Evolutionary conservation across 2,329 filamentous ascomycete genomes (phyloP).

Genomic region (Hymenoscyphus repandus): DNA sequence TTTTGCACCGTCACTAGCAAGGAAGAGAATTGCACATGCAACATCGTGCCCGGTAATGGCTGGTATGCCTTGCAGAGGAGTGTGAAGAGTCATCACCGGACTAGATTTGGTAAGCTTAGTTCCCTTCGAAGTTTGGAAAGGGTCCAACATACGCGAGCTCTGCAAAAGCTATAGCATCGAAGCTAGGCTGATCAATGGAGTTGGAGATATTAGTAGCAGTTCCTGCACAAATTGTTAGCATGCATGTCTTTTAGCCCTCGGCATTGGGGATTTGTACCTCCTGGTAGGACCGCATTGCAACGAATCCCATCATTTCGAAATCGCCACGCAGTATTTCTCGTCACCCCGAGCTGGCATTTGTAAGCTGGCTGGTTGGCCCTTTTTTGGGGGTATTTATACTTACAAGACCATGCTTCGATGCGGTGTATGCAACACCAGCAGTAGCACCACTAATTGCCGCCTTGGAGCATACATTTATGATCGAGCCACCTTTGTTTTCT

Average conservation of each 20-base stretch:
- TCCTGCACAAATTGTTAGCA: constrained; percentile 1
- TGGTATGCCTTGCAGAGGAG: constrained; percentile 7
- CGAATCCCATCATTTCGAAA: constrained; percentile 41
- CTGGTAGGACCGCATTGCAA: constrained; percentile 41
- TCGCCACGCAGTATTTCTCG: constrained; percentile 42
- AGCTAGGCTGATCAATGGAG: constrained; percentile 17
- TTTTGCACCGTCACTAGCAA: constrained; percentile 31
- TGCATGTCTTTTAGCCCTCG: neutral
- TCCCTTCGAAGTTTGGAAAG: neutral
- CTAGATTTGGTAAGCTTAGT: neutral
- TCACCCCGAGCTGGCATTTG: constrained; percentile 35
- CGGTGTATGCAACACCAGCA: constrained; percentile 41
- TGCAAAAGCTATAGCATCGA: constrained; percentile 25
- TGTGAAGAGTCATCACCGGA: neutral
- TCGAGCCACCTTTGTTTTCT: constrained; percentile 34
- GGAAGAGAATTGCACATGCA: constrained; percentile 34
- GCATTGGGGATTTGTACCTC: constrained; percentile 20
- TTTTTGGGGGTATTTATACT: constrained; percentile 5
- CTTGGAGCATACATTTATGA: constrained; percentile 39
- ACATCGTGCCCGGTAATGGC: constrained; percentile 31
- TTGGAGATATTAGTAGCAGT: constrained; percentile 17
- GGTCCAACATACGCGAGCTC: constrained; percentile 20
- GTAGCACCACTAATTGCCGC: constrained; percentile 34
- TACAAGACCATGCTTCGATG: constrained; percentile 39
- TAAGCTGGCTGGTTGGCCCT: constrained; percentile 5